Conservation (phyloP, 305 asterid genomes). For the Caryopteris hybrid region DNA sequence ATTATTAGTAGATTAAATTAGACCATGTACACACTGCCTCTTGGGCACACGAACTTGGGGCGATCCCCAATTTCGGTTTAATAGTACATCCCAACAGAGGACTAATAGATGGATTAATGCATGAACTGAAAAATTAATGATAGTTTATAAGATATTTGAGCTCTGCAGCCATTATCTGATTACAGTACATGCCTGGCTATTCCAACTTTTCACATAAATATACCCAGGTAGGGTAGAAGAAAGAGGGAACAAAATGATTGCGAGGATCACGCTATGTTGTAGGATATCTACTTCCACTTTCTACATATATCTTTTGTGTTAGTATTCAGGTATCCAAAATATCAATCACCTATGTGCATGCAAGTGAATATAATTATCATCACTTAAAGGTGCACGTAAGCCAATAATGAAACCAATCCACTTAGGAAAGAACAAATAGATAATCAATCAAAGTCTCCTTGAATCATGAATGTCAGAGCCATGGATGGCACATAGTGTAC, state of each 20-base stretch:
- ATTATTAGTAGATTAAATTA: not conserved
- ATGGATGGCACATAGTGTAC: not conserved
- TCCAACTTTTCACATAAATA: not conserved
- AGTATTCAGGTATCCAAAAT: not conserved
- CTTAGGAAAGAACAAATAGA: not conserved
- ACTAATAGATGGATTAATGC: too few relatives aligned
- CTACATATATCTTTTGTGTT: not conserved
- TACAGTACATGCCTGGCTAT: not conserved
- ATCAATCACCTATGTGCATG: not conserved
- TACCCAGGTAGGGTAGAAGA: not conserved
- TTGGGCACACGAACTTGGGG: too few relatives aligned
- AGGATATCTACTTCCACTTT: conserved; percentile 2
- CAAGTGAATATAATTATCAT: not conserved
- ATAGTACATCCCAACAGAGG: too few relatives aligned
- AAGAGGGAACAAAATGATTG: not conserved
- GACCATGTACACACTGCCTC: too few relatives aligned
- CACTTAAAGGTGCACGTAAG: not conserved
- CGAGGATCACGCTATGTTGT: not conserved
- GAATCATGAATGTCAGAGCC: not conserved
- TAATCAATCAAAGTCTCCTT: not conserved
- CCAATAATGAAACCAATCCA: conserved; percentile 8
- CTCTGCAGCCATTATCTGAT: not conserved
- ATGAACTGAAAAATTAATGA: too few relatives aligned
- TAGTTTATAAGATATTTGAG: too few relatives aligned
- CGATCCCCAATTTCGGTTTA: too few relatives aligned